Percentiles rank a stretch among this genome's conserved stretches.
Conservation (phyloP, 345 rosid genomes). For the Erysimum cheiranthoides region DNA sequence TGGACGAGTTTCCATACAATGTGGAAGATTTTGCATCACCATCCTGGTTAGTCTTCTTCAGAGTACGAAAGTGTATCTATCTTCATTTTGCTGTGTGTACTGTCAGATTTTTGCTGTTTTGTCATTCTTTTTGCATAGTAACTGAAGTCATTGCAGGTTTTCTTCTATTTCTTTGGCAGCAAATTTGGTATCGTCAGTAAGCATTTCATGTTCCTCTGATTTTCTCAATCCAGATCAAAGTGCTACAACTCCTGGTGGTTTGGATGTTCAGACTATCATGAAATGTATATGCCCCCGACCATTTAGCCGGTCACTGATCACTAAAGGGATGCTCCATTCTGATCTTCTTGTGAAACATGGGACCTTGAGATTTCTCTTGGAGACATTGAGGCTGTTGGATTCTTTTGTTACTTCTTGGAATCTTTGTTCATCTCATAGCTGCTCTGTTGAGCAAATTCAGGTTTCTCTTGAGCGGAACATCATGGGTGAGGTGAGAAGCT, state of each 20-base stretch:
- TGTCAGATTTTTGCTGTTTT: not conserved
- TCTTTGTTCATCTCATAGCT: slow-evolving; percentile 37
- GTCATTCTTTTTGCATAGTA: slow-evolving; percentile 41
- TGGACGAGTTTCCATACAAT: slow-evolving; percentile 87
- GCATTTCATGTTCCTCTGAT: slow-evolving; percentile 56
- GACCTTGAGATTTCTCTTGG: slow-evolving; percentile 80
- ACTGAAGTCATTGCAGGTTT: slow-evolving; percentile 76
- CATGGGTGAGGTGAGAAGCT: slow-evolving; percentile 66
- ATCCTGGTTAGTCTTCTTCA: slow-evolving; percentile 69
- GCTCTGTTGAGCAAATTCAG: slow-evolving; percentile 49
- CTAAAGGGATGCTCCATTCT: slow-evolving; percentile 86
- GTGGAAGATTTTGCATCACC: slow-evolving; percentile 82
- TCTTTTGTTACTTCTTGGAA: slow-evolving; percentile 58
- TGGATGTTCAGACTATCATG: slow-evolving; percentile 63
- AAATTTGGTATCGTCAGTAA: slow-evolving; percentile 65
- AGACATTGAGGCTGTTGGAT: slow-evolving; percentile 73
- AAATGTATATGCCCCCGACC: slow-evolving; percentile 77
- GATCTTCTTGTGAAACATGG: slow-evolving; percentile 84
- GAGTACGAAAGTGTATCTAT: slow-evolving; percentile 24
- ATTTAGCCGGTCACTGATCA: slow-evolving; percentile 73
- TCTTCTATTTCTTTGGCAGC: slow-evolving; percentile 83
- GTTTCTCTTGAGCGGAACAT: slow-evolving; percentile 62
- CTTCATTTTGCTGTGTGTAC: slow-evolving; percentile 17
- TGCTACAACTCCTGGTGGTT: slow-evolving; percentile 50
- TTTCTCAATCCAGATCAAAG: slow-evolving; percentile 57